These are phyloP conservation scores for maize (Zea mays) DNA, from an alignment of 176 grass and related monocot genomes.

Conservation along the genomic window Zm-B73-REFERENCE-NAM-5.0 NC_050100.1:181946501-181947000, in stretches of 20 bases:
- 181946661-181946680: conserved; percentile 49
- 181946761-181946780: conserved; percentile 27
- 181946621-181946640: conserved; percentile 39
- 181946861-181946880: conserved; percentile 90
- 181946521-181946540: conserved; percentile 31
- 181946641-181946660: conserved; percentile 42
- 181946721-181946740: background rate
- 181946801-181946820: conserved; percentile 27
- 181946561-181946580: conserved; percentile 42
- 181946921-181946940: conserved; percentile 39
- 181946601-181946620: conserved; percentile 30
- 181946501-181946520: conserved; percentile 30
- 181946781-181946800: conserved; percentile 29
- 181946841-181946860: conserved; percentile 84
- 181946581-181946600: conserved; percentile 45
- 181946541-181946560: conserved; percentile 30
- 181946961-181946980: background rate
- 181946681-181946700: background rate
- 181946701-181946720: background rate
- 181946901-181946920: conserved; percentile 12
- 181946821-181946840: conserved; percentile 51
- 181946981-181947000: background rate
- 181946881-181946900: conserved; percentile 44
- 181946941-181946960: conserved; percentile 60
- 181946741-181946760: conserved; percentile 22